Base-by-base conservation (phyloP, 2,329 filamentous ascomycete genomes). In the Endothia cerciana region DNA sequence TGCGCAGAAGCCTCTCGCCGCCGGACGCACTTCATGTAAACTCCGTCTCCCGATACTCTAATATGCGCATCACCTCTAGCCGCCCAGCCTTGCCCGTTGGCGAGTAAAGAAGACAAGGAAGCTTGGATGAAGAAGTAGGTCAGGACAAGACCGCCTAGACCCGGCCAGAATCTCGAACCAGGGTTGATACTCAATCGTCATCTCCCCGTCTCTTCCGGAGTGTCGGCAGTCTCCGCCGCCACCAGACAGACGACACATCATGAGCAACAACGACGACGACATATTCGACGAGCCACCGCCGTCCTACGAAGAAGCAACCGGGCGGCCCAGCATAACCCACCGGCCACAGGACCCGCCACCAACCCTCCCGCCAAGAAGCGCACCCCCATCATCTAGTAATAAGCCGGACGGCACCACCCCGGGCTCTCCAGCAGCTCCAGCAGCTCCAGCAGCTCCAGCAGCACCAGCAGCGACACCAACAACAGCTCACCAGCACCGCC, bases 271-370 rank as follows among this genome's bases (percentile, higher is more conserved):
- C 57, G 45, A 61, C 58, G 41, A 66, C 25, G 36, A 56, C 4
- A 15, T 10, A 15, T 33, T 60, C 36, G 58, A 60, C 17, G 65
- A 65, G 59, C 63, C 64, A 8, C 66, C 66, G 19, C 66, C 64
- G 4, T 61, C 64, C 15, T 68, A 68, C 30, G 60, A 64, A 53
- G 66, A 68, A 60, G 63, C 66, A 10, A 55, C 59, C 7, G 45
- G 43, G 53, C 51, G 43, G 19, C 57, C 65, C 19, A 61, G 62
- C 25, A 51, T 33, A 17, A 65, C 43, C 43, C 25, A 60, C 33
- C 43, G 38, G 4, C 38, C 47, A 47, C 30, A 38, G 3, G 45
- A 65, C 15, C 60, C 41, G 25, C 41, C 62, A 22, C 51, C 41
- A 8, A 57, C 65, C 19, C 62, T 62, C 30, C 43, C 56, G 17